Percentiles rank a stretch among this genome's conserved stretches.
These are phyloP conservation scores for Mycena kentingensis DNA, from an alignment of 768 basidiomycete genomes.

Conservation along the genomic window DNA sequence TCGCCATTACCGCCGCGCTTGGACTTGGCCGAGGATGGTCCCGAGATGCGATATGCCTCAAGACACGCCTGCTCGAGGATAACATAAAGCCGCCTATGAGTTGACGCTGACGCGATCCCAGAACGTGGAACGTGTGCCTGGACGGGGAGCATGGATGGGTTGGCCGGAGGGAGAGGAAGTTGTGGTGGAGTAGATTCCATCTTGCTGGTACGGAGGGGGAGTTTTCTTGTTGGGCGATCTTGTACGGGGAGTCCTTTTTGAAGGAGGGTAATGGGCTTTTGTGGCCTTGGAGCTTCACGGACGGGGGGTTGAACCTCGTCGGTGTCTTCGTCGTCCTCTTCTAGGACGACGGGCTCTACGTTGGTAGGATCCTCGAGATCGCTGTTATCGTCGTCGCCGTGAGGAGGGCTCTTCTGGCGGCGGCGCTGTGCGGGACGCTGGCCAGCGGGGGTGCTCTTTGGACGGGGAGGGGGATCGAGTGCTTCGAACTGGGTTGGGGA, in stretches of 20 bases:
- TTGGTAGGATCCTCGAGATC: slow-evolving; percentile 30
- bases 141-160: slow-evolving; percentile 81
- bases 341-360: slow-evolving; percentile 23
- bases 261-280: slow-evolving; percentile 20
- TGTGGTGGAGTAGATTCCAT: slow-evolving; percentile 35
- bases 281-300: slow-evolving; percentile 12
- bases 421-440: slow-evolving; percentile 56
- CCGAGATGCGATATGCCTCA: slow-evolving; percentile 87
- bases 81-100: slow-evolving; percentile 78
- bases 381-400: slow-evolving; percentile 36
- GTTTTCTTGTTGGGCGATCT: slow-evolving; percentile 51
- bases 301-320: slow-evolving; percentile 23
- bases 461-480: slow-evolving; percentile 60
- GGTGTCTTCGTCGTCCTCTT: slow-evolving; percentile 31
- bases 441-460: slow-evolving; percentile 74
- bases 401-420: slow-evolving; percentile 46
- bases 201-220: slow-evolving; percentile 33
- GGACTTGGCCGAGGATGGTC: slow-evolving; percentile 54
- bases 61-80: slow-evolving; percentile 93
- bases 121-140: slow-evolving; percentile 74
- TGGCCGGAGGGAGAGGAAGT: slow-evolving; percentile 53
- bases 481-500: slow-evolving; percentile 33
- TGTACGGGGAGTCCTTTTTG: slow-evolving; percentile 46
- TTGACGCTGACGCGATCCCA: slow-evolving; percentile 42
- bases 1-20: slow-evolving; percentile 62